phyloP scores from a whole-genome alignment of 768 basidiomycete species.

The Sarcomyxa edulis region DNA sequence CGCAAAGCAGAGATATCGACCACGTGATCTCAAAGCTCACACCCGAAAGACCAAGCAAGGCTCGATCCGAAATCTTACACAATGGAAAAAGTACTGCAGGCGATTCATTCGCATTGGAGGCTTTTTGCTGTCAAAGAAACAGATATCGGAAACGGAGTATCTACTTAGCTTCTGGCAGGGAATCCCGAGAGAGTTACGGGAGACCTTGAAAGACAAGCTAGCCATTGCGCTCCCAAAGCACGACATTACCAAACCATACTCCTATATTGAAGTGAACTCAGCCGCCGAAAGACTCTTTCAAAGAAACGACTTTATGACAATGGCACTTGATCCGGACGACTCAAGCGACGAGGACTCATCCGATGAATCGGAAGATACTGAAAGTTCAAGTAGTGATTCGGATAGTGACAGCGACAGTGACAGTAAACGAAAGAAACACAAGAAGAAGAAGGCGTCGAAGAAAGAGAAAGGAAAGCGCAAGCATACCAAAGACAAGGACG shows the following conservation, averaged over 20 bases:
- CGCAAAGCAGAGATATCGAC: not conserved
- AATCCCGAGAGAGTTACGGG: not conserved
- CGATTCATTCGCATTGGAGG: constrained; percentile 8
- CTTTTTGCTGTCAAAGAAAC: constrained; percentile 5
- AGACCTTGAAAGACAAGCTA: not conserved
- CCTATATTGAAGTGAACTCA: not conserved
- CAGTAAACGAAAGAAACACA: not conserved
- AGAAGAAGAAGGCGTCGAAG: not conserved
- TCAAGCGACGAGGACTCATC: constrained; percentile 3
- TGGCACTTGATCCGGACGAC: constrained; percentile 6
- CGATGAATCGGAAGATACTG: not conserved
- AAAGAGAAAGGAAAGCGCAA: constrained; percentile 3
- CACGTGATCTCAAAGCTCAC: no score
- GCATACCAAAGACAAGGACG: not conserved
- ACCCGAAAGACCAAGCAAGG: not conserved
- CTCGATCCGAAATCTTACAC: constrained; percentile 2
- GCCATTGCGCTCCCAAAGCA: not conserved
- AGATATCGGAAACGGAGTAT: constrained; percentile 6
- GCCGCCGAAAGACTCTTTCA: constrained; percentile 4
- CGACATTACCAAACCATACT: not conserved
- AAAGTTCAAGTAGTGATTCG: not conserved
- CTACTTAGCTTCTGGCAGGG: constrained; percentile 12
- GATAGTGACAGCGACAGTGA: not conserved
- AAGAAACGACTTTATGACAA: constrained; percentile 5
- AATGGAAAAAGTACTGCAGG: constrained; percentile 7